phyloP scores from a whole-genome alignment of 768 basidiomycete species.

The Chalciporus chontae region DNA sequence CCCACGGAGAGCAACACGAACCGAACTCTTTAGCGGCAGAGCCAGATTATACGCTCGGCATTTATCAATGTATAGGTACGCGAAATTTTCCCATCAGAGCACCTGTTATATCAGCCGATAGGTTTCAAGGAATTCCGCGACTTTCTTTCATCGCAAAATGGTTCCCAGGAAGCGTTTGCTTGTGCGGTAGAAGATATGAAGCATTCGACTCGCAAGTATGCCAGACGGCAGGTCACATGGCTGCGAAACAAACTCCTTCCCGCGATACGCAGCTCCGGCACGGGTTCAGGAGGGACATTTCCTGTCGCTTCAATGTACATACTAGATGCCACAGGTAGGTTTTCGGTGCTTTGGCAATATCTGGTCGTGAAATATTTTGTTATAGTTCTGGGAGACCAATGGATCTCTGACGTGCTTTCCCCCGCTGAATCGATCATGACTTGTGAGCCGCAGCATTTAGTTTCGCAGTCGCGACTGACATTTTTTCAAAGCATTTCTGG shows the following conservation, averaged over 20 bases:
- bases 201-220: slow-evolving; percentile 83
- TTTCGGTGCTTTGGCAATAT: neutral
- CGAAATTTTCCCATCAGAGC: neutral
- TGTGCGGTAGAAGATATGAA: slow-evolving; percentile 79
- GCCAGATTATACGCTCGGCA: slow-evolving; percentile 70
- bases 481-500: slow-evolving; percentile 51
- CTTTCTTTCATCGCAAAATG: slow-evolving; percentile 49
- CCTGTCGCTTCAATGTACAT: slow-evolving; percentile 48
- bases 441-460: slow-evolving; percentile 33
- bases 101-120: slow-evolving; percentile 31
- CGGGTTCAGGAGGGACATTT: slow-evolving; percentile 21
- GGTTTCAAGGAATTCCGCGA: slow-evolving; percentile 90
- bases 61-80: slow-evolving; percentile 92
- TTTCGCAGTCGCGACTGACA: slow-evolving; percentile 1
- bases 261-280: slow-evolving; percentile 50
- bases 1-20: neutral
- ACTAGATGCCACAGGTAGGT: slow-evolving; percentile 65
- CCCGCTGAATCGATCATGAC: slow-evolving; percentile 47
- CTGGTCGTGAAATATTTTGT: slow-evolving; percentile 1
- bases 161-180: slow-evolving; percentile 41
- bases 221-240: slow-evolving; percentile 90
- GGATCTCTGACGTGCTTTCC: slow-evolving; percentile 54
- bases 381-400: slow-evolving; percentile 50
- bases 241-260: slow-evolving; percentile 87
- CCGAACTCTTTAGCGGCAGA: neutral